phyloP scores from a whole-genome alignment of 1,139 yeast genomes.

The Zygosaccharomyces sapae region DNA sequence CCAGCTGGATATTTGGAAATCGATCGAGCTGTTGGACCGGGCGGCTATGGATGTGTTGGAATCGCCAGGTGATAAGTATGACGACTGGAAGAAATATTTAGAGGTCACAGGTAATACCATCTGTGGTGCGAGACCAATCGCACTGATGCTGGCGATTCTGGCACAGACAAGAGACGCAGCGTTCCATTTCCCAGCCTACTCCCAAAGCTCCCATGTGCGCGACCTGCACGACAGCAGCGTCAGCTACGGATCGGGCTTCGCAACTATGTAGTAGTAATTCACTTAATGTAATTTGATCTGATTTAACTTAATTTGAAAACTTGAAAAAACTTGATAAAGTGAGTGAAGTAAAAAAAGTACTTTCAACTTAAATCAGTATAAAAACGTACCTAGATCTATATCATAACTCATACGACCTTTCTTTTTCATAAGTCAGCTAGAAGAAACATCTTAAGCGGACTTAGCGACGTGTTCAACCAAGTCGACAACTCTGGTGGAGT shows the following conservation, averaged over 20 bases:
- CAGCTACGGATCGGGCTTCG: slow-evolving; percentile 81
- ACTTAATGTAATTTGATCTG: too few species aligned
- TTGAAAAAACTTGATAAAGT: background rate
- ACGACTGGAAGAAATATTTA: slow-evolving; percentile 65
- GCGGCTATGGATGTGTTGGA: slow-evolving; percentile 65
- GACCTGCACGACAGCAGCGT: slow-evolving; percentile 67
- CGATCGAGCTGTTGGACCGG: slow-evolving; percentile 69
- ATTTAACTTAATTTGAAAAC: too few species aligned
- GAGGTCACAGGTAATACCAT: slow-evolving; percentile 75
- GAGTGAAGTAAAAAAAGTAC: background rate
- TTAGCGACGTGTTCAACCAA: slow-evolving; percentile 74
- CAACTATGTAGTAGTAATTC: slow-evolving; percentile 1
- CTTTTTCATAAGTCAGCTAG: background rate
- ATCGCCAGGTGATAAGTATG: slow-evolving; percentile 43
- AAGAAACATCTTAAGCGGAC: slow-evolving; percentile 13
- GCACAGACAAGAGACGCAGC: slow-evolving; percentile 24
- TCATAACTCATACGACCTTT: slow-evolving; percentile 8
- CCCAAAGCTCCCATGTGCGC: slow-evolving; percentile 64
- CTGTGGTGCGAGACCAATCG: slow-evolving; percentile 87
- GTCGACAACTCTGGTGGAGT: slow-evolving; percentile 88
- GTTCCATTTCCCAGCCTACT: slow-evolving; percentile 75
- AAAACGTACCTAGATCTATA: slow-evolving; percentile 6
- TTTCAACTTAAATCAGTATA: background rate
- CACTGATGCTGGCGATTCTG: slow-evolving; percentile 49
- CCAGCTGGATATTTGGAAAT: slow-evolving; percentile 53